Evolutionary conservation across 768 basidiomycete genomes (phyloP).

Genomic region (Multifurca ochricompacta): DNA sequence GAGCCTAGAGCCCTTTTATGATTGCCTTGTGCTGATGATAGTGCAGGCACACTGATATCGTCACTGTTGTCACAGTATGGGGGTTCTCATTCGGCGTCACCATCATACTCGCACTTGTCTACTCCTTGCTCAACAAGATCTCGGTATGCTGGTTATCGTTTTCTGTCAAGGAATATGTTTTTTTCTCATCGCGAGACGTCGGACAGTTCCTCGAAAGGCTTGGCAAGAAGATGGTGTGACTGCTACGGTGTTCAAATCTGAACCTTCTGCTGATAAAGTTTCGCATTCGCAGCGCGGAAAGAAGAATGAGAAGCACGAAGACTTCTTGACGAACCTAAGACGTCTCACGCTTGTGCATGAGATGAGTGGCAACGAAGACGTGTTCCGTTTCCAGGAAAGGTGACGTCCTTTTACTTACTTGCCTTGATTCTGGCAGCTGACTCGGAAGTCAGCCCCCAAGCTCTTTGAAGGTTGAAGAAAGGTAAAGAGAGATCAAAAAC

Average conservation of each 20-base stretch:
- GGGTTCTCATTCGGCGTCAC: constrained; percentile 34
- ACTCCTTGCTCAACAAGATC: constrained; percentile 33
- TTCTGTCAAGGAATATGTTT: no score
- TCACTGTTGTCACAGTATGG: constrained; percentile 37
- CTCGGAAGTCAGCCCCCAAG: neutral
- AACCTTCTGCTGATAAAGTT: neutral
- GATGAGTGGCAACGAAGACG: constrained; percentile 18
- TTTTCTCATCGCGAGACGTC: neutral
- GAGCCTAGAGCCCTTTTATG: constrained; percentile 2
- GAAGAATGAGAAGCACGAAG: constrained; percentile 32
- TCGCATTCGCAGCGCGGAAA: constrained; percentile 25
- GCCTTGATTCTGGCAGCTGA: neutral
- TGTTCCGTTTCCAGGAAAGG: constrained; percentile 21
- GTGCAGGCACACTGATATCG: constrained; percentile 30
- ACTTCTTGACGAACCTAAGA: constrained; percentile 34
- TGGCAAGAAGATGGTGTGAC: constrained; percentile 26
- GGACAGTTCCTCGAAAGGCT: constrained; percentile 32
- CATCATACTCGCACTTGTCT: constrained; percentile 31
- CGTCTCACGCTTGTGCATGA: constrained; percentile 38
- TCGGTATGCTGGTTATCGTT: constrained; percentile 9
- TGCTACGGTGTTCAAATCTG: neutral
- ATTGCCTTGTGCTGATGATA: neutral
- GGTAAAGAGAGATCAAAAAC: no score
- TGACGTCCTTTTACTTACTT: neutral
- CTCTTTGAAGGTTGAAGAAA: neutral